Evolutionary conservation across 2,329 filamentous ascomycete species (phyloP).

Genomic region (Sarocladium oryzae): DNA sequence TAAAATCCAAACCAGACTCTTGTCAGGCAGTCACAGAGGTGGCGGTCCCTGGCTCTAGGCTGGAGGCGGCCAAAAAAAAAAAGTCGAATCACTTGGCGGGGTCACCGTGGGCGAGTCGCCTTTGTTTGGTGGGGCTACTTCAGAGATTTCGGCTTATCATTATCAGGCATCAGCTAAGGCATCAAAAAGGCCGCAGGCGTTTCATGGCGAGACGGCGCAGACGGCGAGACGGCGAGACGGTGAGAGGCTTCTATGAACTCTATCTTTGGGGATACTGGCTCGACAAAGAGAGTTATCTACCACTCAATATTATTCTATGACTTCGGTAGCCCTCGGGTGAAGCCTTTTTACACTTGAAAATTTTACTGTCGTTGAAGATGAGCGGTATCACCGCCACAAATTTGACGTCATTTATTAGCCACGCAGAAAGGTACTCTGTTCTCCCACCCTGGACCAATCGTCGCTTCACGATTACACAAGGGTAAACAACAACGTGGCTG

Average conservation of each 20-base stretch:
- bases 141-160: conserved; percentile 10
- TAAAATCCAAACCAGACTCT: conserved; percentile 6
- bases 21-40: conserved; percentile 2
- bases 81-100: conserved; percentile 8
- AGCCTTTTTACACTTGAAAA: background rate
- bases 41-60: conserved; percentile 3
- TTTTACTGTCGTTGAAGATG: background rate
- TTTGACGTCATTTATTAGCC: background rate
- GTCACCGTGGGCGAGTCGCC: conserved; percentile 1
- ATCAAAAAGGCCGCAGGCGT: background rate
- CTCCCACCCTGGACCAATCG: background rate
- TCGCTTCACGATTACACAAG: background rate
- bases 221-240: background rate
- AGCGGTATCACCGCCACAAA: background rate
- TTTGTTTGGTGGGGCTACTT: conserved; percentile 8
- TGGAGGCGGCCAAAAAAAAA: conserved; percentile 8
- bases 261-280: background rate
- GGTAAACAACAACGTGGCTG: background rate
- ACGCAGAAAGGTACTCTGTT: background rate
- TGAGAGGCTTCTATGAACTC: background rate
- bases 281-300: too few relatives aligned
- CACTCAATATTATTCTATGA: too few relatives aligned
- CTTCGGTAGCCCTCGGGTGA: too few relatives aligned
- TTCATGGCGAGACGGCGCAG: too few relatives aligned
- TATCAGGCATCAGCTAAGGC: conserved; percentile 10